Conservation (phyloP, 306 rosid genomes). For the Prunus fruticosa region DNA sequence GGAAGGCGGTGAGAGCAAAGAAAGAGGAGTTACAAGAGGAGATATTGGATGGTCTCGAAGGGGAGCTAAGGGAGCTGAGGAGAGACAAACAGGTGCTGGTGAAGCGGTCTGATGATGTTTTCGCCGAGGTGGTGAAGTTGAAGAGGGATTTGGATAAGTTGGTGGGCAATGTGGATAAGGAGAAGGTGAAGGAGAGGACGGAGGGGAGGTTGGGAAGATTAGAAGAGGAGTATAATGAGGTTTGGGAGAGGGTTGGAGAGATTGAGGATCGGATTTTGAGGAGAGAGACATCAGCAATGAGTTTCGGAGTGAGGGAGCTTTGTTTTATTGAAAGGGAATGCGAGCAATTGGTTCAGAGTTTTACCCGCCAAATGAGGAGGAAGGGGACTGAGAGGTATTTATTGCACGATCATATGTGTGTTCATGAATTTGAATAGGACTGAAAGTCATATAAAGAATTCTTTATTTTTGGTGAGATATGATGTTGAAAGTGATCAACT, state of each 20-base stretch:
- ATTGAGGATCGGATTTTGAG: constrained; percentile 55
- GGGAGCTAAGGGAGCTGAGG: constrained; percentile 46
- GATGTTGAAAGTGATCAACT: not conserved
- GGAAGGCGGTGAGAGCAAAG: constrained; percentile 55
- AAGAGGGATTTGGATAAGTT: constrained; percentile 42
- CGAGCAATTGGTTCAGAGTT: constrained; percentile 60
- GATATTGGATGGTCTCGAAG: constrained; percentile 46
- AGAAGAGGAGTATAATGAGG: constrained; percentile 55
- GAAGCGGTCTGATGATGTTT: constrained; percentile 41
- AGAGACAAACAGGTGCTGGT: constrained; percentile 35
- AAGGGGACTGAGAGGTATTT: constrained; percentile 69
- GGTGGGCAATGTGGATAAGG: constrained; percentile 22
- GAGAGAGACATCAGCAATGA: constrained; percentile 66
- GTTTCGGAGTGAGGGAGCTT: constrained; percentile 76
- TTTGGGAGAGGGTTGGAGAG: constrained; percentile 54
- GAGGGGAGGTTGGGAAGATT: constrained; percentile 47
- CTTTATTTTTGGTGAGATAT: not conserved
- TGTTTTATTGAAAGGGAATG: constrained; percentile 83
- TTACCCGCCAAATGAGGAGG: constrained; percentile 48
- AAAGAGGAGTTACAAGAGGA: constrained; percentile 47
- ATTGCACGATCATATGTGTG: not conserved
- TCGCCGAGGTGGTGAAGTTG: constrained; percentile 34
- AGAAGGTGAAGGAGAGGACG: constrained; percentile 39
- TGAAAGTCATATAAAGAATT: not conserved
- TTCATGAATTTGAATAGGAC: constrained; percentile 7